Base-by-base conservation (phyloP, 257 asterid species). In the Hygrophila difformis region DNA sequence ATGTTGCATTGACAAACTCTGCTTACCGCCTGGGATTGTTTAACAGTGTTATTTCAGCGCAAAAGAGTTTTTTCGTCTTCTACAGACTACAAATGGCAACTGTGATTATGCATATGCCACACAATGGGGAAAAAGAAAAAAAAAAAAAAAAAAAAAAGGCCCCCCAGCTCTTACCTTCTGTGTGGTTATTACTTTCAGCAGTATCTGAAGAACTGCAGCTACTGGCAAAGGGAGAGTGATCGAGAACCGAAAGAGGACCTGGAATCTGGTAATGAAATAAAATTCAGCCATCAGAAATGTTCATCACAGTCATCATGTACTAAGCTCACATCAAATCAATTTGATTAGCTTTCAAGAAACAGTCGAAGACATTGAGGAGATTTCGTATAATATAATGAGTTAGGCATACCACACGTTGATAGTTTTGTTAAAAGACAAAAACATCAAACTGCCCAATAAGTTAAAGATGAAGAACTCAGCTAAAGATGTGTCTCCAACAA, bases 21-120 rank as follows among this genome's bases (percentile, higher is more conserved):
- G 75, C 48, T 62, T 69, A 48, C 76, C 59, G 35, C 71, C 93
- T 80, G 81, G 23, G 63, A 64, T 55, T 39, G 39, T 12, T 34
- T n/a, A 21, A 28, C 8, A 41, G 22, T 44, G n/a, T n/a, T 44
- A 44, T 12, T 8, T 16, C 44, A 44, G 26, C 24, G 9, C 47
- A 18, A 26, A 26, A 26, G 8, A 26, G 31, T 26, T 26, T 26
- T 5, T n/a, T n/a, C n/a, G n/a, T n/a, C 31, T 26, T 26, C 31
- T 3, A 26, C 31, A 26, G 4, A n/a, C n/a, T n/a, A n/a, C n/a
- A n/a, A 1, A 26, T 26, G 31, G 8, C 31, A 26, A 26, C 31
- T 26, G 31, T 5, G 8, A 3, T 5, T 8, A 26, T 8, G 31
- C 31, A 26, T 26, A 26, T n/a, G n/a, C n/a, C n/a, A n/a, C n/a